Evolutionary conservation across 768 basidiomycete genomes (phyloP).

Genomic region (Tricholoma flavovirens): DNA sequence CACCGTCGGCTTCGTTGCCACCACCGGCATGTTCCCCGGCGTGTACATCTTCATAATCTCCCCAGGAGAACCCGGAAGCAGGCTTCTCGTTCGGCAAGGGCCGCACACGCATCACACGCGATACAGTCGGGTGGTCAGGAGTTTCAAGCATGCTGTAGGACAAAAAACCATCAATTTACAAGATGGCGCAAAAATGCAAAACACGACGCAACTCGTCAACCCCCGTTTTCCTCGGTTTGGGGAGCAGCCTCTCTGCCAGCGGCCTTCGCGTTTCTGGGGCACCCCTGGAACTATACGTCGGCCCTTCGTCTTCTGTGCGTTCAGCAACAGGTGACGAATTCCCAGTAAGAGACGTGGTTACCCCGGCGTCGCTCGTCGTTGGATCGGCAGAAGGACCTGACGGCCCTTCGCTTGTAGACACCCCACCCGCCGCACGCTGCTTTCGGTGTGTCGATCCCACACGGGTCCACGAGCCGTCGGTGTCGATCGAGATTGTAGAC

Average conservation of each 20-base stretch:
- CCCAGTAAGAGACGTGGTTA: constrained; percentile 41
- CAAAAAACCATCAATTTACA: constrained; percentile 6
- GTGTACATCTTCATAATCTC: constrained; percentile 67
- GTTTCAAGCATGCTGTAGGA: constrained; percentile 55
- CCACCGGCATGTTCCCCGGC: constrained; percentile 29
- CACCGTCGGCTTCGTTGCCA: constrained; percentile 58
- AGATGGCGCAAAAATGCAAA: constrained; percentile 10
- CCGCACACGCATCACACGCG: constrained; percentile 68
- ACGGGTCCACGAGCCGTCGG: constrained; percentile 67
- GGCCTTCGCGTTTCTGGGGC: constrained; percentile 30
- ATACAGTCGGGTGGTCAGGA: constrained; percentile 45
- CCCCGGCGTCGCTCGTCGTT: constrained; percentile 46
- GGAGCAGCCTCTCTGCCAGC: constrained; percentile 59
- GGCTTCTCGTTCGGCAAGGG: constrained; percentile 54
- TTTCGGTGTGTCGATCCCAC: constrained; percentile 45
- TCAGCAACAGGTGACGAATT: constrained; percentile 33
- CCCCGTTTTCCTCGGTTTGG: constrained; percentile 57
- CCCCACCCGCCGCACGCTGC: constrained; percentile 2
- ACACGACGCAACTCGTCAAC: constrained; percentile 58
- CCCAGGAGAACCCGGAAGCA: constrained; percentile 66
- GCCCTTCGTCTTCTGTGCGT: constrained; percentile 24
- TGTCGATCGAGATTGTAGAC: constrained; percentile 38
- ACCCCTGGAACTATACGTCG: constrained; percentile 20
- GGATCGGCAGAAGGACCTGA: constrained; percentile 26
- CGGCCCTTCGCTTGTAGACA: constrained; percentile 14